A percentile compares a stretch with the other conserved stretches of the same genome.
Conservation (phyloP, 305 asterid genomes). For the Ilex paraguariensis region DNA sequence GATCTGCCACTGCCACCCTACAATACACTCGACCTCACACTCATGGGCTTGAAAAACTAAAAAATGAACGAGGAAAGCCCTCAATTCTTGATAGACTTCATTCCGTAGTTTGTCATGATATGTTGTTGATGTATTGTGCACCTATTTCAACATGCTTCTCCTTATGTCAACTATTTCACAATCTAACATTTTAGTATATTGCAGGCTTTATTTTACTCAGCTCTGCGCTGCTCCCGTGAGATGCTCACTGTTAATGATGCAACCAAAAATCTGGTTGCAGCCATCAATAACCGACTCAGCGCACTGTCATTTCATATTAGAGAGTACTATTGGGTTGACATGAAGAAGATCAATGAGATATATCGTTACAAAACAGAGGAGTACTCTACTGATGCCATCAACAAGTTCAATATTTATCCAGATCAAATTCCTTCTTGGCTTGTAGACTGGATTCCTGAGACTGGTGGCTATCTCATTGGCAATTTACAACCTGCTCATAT, state of each 20-base stretch:
- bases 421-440: constrained; percentile 80
- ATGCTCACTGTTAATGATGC: constrained; percentile 59
- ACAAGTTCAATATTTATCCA: constrained; percentile 81
- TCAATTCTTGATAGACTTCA: no score
- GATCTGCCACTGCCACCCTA: no score
- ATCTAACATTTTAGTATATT: neutral
- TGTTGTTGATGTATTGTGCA: no score
- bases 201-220: constrained; percentile 72
- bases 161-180: no score
- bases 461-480: constrained; percentile 69
- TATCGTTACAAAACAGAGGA: constrained; percentile 72
- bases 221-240: constrained; percentile 70
- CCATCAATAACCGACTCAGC: constrained; percentile 64
- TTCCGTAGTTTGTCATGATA: no score
- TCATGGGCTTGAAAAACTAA: no score
- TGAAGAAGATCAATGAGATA: constrained; percentile 42
- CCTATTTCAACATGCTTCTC: no score
- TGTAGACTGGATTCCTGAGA: constrained; percentile 69
- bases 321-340: constrained; percentile 76
- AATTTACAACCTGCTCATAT: constrained; percentile 84
- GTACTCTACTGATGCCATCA: constrained; percentile 61
- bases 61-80: no score
- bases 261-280: constrained; percentile 55
- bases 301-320: constrained; percentile 73
- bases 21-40: no score